Conservation (phyloP, 129 eudicot species). For the Silybum marianum region DNA sequence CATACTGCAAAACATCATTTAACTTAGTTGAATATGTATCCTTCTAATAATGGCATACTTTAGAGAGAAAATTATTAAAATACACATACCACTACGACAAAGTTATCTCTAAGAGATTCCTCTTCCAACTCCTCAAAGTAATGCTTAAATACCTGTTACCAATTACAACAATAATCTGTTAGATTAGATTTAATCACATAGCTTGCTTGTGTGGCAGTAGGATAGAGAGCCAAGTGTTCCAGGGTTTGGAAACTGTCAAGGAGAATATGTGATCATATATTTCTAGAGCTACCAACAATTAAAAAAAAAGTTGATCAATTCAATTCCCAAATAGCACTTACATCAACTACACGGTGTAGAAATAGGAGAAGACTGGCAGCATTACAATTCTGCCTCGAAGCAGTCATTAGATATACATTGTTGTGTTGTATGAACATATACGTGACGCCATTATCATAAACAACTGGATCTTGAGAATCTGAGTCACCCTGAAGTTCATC, state of each 20-base stretch:
- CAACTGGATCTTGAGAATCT: slow-evolving; percentile 79
- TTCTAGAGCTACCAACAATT: neutral
- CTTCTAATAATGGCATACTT: neutral
- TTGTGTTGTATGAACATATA: slow-evolving; percentile 90
- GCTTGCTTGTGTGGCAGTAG: neutral
- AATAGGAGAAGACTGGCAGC: slow-evolving; percentile 79
- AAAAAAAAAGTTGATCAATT: neutral
- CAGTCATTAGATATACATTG: slow-evolving; percentile 83
- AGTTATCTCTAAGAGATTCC: slow-evolving; percentile 98
- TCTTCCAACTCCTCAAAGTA: slow-evolving; percentile 98
- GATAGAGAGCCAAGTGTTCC: neutral
- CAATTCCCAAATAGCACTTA: slow-evolving; percentile 45
- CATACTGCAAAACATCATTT: slow-evolving; percentile 53
- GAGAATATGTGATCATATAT: neutral
- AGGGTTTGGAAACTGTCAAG: neutral
- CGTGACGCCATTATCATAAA: slow-evolving; percentile 72
- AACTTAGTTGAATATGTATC: slow-evolving; percentile 5
- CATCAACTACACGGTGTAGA: slow-evolving; percentile 84
- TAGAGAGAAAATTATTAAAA: neutral
- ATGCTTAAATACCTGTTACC: slow-evolving; percentile 86
- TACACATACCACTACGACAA: slow-evolving; percentile 75
- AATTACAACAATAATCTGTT: slow-evolving; percentile 4
- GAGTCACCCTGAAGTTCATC: slow-evolving; percentile 62
- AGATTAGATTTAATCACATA: slow-evolving; percentile 3
- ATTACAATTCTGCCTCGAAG: slow-evolving; percentile 86